phyloP scores from a whole-genome alignment of 495 filamentous ascomycete genomes.

The Elaphomyces granulatus region DNA sequence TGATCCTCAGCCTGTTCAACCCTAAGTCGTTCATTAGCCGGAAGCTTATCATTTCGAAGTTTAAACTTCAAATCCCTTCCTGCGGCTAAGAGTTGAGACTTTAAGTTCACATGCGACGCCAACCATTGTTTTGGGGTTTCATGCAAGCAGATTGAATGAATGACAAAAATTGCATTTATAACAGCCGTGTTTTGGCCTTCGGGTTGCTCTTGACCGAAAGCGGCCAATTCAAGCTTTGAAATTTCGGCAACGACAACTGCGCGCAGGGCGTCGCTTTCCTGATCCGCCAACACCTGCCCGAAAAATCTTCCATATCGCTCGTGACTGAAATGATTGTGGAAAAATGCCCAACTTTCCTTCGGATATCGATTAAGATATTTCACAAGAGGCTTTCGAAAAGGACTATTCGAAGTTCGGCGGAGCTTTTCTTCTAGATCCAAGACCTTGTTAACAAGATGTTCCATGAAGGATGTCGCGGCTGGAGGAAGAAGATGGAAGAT shows the following conservation, averaged over 20 bases:
- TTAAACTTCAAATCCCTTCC: constrained; percentile 64
- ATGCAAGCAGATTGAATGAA: constrained; percentile 52
- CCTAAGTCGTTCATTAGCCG: constrained; percentile 60
- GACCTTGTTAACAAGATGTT: constrained; percentile 72
- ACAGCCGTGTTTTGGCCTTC: constrained; percentile 56
- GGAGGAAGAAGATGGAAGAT: constrained; percentile 90
- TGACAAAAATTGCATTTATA: constrained; percentile 77
- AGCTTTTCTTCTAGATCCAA: constrained; percentile 77
- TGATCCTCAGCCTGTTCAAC: constrained; percentile 82
- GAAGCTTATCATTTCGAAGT: constrained; percentile 51
- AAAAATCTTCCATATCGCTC: constrained; percentile 86
- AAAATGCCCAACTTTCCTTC: constrained; percentile 68
- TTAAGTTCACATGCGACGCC: constrained; percentile 55
- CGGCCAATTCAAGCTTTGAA: constrained; percentile 49
- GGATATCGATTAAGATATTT: constrained; percentile 91
- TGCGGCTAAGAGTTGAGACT: constrained; percentile 48
- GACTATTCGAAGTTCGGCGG: constrained; percentile 79
- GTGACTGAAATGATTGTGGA: constrained; percentile 60
- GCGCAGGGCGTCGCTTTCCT: constrained; percentile 58
- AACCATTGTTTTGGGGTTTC: constrained; percentile 51
- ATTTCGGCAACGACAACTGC: constrained; percentile 60
- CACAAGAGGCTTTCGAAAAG: constrained; percentile 83
- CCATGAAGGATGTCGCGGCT: constrained; percentile 80
- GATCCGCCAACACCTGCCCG: constrained; percentile 70
- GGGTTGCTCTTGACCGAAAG: constrained; percentile 41